Evolutionary conservation across 441 rosid genomes (phyloP), one percentile per base, ranked within the genome.

Genomic region (Brassica balearica): DNA sequence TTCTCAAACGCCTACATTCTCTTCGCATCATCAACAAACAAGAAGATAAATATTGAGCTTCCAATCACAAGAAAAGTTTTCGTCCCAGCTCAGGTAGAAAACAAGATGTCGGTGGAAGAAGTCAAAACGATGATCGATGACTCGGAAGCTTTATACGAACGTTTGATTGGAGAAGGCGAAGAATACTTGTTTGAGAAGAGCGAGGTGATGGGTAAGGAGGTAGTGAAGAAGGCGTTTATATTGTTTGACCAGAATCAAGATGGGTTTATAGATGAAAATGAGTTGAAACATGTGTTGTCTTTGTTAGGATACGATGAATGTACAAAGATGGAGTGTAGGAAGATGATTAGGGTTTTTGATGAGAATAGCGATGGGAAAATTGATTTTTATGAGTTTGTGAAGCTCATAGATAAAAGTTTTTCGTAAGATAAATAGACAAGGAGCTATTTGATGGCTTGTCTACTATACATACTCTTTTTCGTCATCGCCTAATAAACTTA

Each of bases 161-260:
- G 56, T n/a, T 71, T 80, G 68, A 46, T 76, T 11, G 77, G 74
- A n/a, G 73, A 76, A 27, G 88, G 85, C 53, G 77, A 86, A 23
- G 82, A 73, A 12, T 53, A 48, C 19, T 69, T 88, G 73, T 78
- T 92, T 68, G 88, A 84, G 17, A 87, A 84, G 80, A 73, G 84
- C 53, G 89, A 80, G 72, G 83, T 85, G 20, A 87, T 66, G 83
- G 38, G 86, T 69, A 36, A 77, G 64, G 83, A 80, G 61, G 86
- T 84, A 65, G 77, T 81, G 11, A 85, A 80, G 72, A 91, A 71
- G 62, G 88, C 93, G 4, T 92, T 91, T 84, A 65, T 48, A 14
- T 56, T 88, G 41, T 91, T 91, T 55, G 97, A 92, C 74, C 86
- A 76, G 70, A 91, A 91, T 63, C 74, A 79, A 23, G 94, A 92